phyloP scores from a whole-genome alignment of 2,329 filamentous ascomycete species.

The Aspergillus versicolor region DNA sequence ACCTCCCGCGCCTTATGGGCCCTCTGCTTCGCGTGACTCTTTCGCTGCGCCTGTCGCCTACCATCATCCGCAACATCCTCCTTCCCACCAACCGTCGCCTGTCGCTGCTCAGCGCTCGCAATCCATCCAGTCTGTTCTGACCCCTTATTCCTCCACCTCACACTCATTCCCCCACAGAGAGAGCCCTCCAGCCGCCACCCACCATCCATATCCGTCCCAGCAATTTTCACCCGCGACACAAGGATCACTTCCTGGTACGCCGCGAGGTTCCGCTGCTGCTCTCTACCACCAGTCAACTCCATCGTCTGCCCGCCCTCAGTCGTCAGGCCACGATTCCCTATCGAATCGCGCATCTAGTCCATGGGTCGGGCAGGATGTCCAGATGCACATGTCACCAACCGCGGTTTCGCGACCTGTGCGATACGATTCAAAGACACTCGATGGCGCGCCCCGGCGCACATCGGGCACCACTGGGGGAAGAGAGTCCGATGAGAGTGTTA shows the following conservation, averaged over 20 bases:
- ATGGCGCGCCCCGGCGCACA: slow-evolving; percentile 30
- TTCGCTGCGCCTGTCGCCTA: slow-evolving; percentile 31
- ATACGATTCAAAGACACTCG: slow-evolving; percentile 44
- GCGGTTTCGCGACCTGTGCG: slow-evolving; percentile 28
- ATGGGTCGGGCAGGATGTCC: slow-evolving; percentile 31
- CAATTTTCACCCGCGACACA: slow-evolving; percentile 37
- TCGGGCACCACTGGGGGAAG: slow-evolving; percentile 63
- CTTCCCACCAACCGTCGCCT: slow-evolving; percentile 34
- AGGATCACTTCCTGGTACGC: slow-evolving; percentile 49
- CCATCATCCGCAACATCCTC: slow-evolving; percentile 28
- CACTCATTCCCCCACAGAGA: slow-evolving; percentile 36
- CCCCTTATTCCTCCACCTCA: slow-evolving; percentile 33
- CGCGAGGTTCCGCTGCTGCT: slow-evolving; percentile 46
- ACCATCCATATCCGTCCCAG: slow-evolving; percentile 33
- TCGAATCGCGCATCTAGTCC: slow-evolving; percentile 33
- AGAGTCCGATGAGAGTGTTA: slow-evolving; percentile 71
- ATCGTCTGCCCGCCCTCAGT: slow-evolving; percentile 36
- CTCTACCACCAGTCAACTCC: slow-evolving; percentile 38
- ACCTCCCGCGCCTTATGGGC: slow-evolving; percentile 30
- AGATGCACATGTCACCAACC: slow-evolving; percentile 31
- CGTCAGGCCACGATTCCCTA: slow-evolving; percentile 38
- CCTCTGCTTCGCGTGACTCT: slow-evolving; percentile 35
- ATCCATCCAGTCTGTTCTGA: slow-evolving; percentile 40
- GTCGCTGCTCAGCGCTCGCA: slow-evolving; percentile 39
- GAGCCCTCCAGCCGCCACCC: slow-evolving; percentile 32